These are phyloP conservation scores for Lactarius tabidus DNA, from an alignment of 768 basidiomycete species.

Conservation along the genomic window DNA sequence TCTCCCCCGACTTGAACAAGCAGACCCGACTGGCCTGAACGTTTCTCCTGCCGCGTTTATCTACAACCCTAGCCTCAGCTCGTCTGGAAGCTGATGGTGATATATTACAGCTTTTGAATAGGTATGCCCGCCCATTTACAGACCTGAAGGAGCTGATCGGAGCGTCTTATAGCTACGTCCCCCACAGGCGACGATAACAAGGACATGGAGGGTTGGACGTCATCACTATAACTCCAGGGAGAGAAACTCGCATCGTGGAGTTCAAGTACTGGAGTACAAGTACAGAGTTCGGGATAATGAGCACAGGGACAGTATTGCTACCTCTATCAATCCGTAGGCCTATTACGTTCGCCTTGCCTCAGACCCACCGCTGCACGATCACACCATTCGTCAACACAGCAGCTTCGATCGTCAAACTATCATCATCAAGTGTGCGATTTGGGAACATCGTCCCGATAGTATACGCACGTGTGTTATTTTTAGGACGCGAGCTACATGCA, in stretches of 20 bases:
- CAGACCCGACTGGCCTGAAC: no score
- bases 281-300: not conserved
- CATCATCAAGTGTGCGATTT: conserved; percentile 25
- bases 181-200: no score
- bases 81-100: no score
- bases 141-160: no score
- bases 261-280: not conserved
- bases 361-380: conserved; percentile 26
- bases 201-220: not conserved
- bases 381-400: conserved; percentile 25
- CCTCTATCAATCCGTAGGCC: not conserved
- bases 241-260: not conserved
- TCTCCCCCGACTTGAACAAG: no score
- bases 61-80: no score
- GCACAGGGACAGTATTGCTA: not conserved
- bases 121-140: no score
- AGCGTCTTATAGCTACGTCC: no score
- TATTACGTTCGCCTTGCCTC: not conserved
- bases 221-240: not conserved
- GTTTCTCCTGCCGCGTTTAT: no score
- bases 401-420: conserved; percentile 20
- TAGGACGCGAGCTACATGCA: conserved; percentile 22
- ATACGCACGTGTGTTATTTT: conserved; percentile 20
- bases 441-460: conserved; percentile 26
- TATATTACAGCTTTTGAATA: no score